phyloP scores from a whole-genome alignment of 192 early-diverging fungal species.

The Entomortierella parvispora region DNA sequence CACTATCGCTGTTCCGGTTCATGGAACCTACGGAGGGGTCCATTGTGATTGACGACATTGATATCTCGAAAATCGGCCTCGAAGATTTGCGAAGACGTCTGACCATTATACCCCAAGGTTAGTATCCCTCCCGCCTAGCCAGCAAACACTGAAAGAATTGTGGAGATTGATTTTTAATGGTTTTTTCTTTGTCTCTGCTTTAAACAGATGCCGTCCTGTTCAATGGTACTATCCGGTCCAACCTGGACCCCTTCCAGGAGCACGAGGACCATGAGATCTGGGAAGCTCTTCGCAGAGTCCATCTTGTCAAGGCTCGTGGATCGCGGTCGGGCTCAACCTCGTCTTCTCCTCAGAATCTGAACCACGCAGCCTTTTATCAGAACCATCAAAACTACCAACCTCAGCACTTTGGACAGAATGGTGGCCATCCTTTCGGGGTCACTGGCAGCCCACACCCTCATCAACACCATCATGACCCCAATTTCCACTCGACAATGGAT shows the following conservation, averaged over 20 bases:
- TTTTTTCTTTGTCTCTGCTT: not conserved
- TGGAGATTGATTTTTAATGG: not conserved
- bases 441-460: slow-evolving; percentile 16
- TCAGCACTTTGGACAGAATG: slow-evolving; percentile 1
- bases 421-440: slow-evolving; percentile 2
- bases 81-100: slow-evolving; percentile 81
- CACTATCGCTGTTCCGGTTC: slow-evolving; percentile 83
- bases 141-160: not conserved
- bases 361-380: slow-evolving; percentile 3
- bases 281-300: slow-evolving; percentile 79
- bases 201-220: slow-evolving; percentile 59
- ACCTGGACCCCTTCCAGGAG: slow-evolving; percentile 90
- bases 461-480: slow-evolving; percentile 13
- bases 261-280: slow-evolving; percentile 82
- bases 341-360: slow-evolving; percentile 5
- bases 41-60: slow-evolving; percentile 83
- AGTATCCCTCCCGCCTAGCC: not conserved
- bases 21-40: slow-evolving; percentile 73
- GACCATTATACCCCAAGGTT: slow-evolving; percentile 91
- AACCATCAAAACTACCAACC: slow-evolving; percentile 16
- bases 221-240: slow-evolving; percentile 74
- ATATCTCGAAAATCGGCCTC: slow-evolving; percentile 79
- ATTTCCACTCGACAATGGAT: slow-evolving; percentile 18
- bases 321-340: slow-evolving; percentile 25
- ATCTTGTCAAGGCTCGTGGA: slow-evolving; percentile 60